phyloP scores from a whole-genome alignment of 257 asterid species.

The Cordia subcordata region DNA sequence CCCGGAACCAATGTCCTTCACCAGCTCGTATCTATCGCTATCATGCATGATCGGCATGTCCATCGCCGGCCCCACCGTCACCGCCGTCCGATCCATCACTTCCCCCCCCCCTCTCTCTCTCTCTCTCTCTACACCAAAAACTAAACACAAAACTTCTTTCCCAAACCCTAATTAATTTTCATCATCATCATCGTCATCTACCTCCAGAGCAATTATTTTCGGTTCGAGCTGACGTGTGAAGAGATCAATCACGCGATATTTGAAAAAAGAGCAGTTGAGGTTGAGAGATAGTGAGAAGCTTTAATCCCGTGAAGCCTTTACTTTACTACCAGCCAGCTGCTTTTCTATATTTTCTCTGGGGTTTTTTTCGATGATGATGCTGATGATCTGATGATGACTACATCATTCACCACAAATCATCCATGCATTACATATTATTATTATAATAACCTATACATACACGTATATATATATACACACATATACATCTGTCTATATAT shows the following conservation, averaged over 20 bases:
- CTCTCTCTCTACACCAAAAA: background rate
- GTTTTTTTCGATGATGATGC: constrained; percentile 6
- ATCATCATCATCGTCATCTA: background rate
- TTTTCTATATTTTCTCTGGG: constrained; percentile 4
- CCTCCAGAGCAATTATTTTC: too few species aligned
- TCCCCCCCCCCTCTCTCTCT: too few species aligned
- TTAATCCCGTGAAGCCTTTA: constrained; percentile 20
- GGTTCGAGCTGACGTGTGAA: background rate
- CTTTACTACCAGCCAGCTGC: constrained; percentile 13
- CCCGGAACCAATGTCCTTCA: constrained; percentile 89
- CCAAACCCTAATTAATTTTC: background rate
- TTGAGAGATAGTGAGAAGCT: too few species aligned
- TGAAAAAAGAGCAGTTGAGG: too few species aligned
- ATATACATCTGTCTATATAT: too few species aligned
- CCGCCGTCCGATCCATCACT: constrained; percentile 59
- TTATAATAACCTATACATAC: too few species aligned
- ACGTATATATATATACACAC: too few species aligned
- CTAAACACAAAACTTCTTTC: background rate
- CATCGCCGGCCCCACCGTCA: constrained; percentile 60
- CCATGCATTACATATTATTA: too few species aligned
- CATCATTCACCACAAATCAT: too few species aligned
- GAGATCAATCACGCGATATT: background rate
- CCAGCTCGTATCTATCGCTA: constrained; percentile 82
- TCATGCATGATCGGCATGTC: constrained; percentile 95
- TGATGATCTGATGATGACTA: background rate